Conservation (phyloP, 2,329 filamentous ascomycete species). For the Rhexocercosporidium sp. region DNA sequence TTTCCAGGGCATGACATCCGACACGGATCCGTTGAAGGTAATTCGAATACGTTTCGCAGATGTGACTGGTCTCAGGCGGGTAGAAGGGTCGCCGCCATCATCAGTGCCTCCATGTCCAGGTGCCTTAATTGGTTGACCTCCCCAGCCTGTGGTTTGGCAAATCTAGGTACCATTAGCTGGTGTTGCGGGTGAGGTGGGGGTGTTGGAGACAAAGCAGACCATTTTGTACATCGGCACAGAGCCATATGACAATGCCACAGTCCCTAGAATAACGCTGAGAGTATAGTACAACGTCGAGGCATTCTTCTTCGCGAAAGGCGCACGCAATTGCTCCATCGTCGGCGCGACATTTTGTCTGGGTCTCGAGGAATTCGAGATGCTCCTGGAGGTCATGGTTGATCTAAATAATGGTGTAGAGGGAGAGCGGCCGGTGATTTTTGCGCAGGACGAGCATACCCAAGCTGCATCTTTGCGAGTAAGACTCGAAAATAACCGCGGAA, state of each 20-base stretch:
- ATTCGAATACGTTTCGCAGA: slow-evolving; percentile 86
- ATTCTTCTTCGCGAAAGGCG: slow-evolving; percentile 71
- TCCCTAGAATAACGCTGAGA: slow-evolving; percentile 77
- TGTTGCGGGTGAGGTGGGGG: background rate
- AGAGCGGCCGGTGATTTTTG: slow-evolving; percentile 26
- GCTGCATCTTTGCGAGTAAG: slow-evolving; percentile 34
- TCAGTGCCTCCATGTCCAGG: slow-evolving; percentile 65
- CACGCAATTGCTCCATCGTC: slow-evolving; percentile 68
- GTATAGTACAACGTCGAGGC: slow-evolving; percentile 74
- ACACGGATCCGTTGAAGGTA: slow-evolving; percentile 95
- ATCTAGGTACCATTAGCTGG: slow-evolving; percentile 56
- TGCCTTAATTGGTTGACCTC: slow-evolving; percentile 88
- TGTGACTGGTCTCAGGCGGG: slow-evolving; percentile 80
- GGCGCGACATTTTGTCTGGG: slow-evolving; percentile 46
- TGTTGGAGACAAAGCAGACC: slow-evolving; percentile 52
- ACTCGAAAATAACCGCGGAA: slow-evolving; percentile 32
- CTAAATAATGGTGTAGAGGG: slow-evolving; percentile 33
- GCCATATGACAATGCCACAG: slow-evolving; percentile 80
- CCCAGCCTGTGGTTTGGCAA: slow-evolving; percentile 87
- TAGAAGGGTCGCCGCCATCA: slow-evolving; percentile 68
- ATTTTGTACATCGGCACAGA: slow-evolving; percentile 89
- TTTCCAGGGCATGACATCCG: slow-evolving; percentile 95
- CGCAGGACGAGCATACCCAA: slow-evolving; percentile 41
- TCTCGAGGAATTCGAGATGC: slow-evolving; percentile 38
- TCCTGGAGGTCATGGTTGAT: slow-evolving; percentile 30